A percentile compares a stretch with the other conserved stretches of the same genome.
These are phyloP conservation scores for Capsicum chinense DNA, from an alignment of 257 asterid genomes.

Conservation along the genomic window DNA sequence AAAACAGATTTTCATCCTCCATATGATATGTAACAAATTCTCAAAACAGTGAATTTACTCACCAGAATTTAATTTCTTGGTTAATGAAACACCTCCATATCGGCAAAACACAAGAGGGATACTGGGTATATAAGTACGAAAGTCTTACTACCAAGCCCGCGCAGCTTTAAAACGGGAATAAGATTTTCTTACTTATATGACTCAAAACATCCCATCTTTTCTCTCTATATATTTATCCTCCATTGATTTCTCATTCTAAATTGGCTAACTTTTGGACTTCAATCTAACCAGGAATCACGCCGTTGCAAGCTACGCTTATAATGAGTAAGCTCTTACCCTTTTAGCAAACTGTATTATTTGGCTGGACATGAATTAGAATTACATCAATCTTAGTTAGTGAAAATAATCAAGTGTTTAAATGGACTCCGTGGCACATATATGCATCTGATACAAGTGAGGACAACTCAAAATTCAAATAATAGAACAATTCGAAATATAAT, in stretches of 20 bases:
- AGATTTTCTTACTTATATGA: too few relatives aligned
- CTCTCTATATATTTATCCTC: background rate
- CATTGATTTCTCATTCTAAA: background rate
- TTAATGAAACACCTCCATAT: too few relatives aligned
- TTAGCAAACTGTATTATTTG: background rate
- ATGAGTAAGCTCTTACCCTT: background rate
- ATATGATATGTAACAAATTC: background rate
- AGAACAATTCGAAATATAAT: background rate
- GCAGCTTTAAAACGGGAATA: too few relatives aligned
- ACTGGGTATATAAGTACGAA: too few relatives aligned
- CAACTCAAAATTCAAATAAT: background rate
- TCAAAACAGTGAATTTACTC: background rate
- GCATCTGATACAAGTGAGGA: background rate
- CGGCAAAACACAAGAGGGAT: too few relatives aligned
- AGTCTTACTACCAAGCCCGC: too few relatives aligned
- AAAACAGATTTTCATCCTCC: too few relatives aligned
- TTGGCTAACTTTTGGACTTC: background rate
- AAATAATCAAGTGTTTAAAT: too few relatives aligned
- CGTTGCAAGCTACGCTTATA: background rate
- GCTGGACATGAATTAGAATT: too few relatives aligned
- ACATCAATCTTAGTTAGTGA: background rate
- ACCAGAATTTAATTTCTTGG: background rate
- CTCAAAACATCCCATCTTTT: background rate
- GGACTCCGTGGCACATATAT: too few relatives aligned
- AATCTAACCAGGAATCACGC: background rate